A percentile compares a stretch with the other conserved stretches of the same genome.
Conservation (phyloP, 2,329 filamentous ascomycete genomes). For the Alternaria gansuensis region DNA sequence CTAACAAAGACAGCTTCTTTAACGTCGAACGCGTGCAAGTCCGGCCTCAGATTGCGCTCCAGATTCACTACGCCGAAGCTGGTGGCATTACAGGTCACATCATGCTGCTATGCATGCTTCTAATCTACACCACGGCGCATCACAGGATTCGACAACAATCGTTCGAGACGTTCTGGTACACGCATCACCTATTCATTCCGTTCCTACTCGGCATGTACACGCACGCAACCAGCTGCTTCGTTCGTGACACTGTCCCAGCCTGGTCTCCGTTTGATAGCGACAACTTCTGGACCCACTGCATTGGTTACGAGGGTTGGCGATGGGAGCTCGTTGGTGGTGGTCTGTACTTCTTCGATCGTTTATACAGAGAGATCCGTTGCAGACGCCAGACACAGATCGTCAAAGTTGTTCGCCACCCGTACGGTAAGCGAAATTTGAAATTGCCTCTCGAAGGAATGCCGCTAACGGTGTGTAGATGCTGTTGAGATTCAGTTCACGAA, state of each 20-base stretch:
- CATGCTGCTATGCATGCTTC: conserved; percentile 98
- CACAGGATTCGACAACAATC: conserved; percentile 94
- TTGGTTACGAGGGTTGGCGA: conserved; percentile 95
- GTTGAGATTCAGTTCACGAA: conserved; percentile 98
- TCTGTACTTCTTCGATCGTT: conserved; percentile 84
- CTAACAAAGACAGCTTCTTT: conserved; percentile 74
- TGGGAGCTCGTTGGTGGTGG: conserved; percentile 91
- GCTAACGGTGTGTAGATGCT: conserved; percentile 68
- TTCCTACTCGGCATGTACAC: conserved; percentile 95
- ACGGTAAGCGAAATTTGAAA: conserved; percentile 66
- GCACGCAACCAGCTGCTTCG: conserved; percentile 95
- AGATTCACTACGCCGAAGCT: conserved; percentile 90
- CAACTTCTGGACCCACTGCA: conserved; percentile 88
- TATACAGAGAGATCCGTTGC: conserved; percentile 89
- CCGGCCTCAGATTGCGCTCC: conserved; percentile 78
- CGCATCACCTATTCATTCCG: conserved; percentile 96
- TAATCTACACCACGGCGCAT: conserved; percentile 98
- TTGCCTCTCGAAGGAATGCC: neutral
- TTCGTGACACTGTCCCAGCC: conserved; percentile 76
- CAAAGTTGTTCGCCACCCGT: conserved; percentile 93
- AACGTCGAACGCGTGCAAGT: conserved; percentile 90
- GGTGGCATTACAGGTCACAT: conserved; percentile 95
- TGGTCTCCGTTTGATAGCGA: conserved; percentile 85
- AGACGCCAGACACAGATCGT: conserved; percentile 87
- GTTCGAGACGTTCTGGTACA: conserved; percentile 99